Conservation (phyloP, 2,329 filamentous ascomycete genomes). For the Xylaria sp. region DNA sequence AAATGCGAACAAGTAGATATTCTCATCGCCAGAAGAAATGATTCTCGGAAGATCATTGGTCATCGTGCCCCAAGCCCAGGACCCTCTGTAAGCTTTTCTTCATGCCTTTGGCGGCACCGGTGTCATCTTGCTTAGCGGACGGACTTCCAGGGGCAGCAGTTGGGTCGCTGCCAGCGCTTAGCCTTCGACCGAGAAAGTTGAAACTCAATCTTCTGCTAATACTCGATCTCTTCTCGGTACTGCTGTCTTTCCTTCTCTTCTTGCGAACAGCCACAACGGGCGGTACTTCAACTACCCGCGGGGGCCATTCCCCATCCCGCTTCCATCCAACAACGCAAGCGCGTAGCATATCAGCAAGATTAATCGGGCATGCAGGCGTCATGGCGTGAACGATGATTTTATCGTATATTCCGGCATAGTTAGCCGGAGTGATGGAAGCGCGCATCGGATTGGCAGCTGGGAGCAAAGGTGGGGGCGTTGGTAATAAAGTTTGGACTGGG, state of each 20-base stretch:
- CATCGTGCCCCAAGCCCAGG: conserved; percentile 50
- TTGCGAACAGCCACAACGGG: conserved; percentile 54
- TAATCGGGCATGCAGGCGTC: conserved; percentile 88
- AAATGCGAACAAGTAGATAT: conserved; percentile 13
- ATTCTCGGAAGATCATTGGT: conserved; percentile 16
- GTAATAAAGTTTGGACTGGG: conserved; percentile 73
- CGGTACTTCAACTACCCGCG: conserved; percentile 62
- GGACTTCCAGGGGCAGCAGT: conserved; percentile 27
- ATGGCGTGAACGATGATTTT: conserved; percentile 85
- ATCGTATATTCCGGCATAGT: conserved; percentile 87
- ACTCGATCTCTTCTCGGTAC: conserved; percentile 44
- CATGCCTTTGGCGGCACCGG: conserved; percentile 45
- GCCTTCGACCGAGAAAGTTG: conserved; percentile 56
- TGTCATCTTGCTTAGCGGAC: conserved; percentile 38
- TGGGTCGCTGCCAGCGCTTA: conserved; percentile 44
- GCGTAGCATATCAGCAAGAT: conserved; percentile 81
- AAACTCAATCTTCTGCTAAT: conserved; percentile 59
- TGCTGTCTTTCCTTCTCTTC: conserved; percentile 54
- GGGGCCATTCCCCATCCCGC: conserved; percentile 92
- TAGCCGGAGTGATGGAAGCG: conserved; percentile 75
- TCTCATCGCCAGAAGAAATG: background rate
- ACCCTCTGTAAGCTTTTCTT: conserved; percentile 52
- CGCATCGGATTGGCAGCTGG: conserved; percentile 81
- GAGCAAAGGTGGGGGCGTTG: conserved; percentile 77
- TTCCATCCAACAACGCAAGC: conserved; percentile 93